Base-by-base conservation (phyloP, 441 rosid species). In the Omphalea diandra region DNA sequence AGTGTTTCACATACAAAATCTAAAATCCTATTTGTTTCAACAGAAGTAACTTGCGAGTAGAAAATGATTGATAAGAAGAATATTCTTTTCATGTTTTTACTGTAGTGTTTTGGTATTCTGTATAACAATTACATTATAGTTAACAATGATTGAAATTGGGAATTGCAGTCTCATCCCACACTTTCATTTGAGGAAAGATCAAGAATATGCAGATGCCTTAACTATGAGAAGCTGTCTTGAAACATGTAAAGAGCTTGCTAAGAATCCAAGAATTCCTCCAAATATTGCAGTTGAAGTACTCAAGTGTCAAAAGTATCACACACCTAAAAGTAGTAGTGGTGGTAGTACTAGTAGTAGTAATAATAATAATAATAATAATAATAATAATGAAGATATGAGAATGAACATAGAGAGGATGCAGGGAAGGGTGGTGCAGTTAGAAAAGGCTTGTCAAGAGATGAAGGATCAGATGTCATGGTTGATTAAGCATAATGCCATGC, bases 231-330 rank as follows among this genome's bases (percentile, higher is more conserved):
- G 72, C 82, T 91, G 86, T 64, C 55, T 91, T 10, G 93, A 83
- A 74, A 81, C 87, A 40, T 85, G 95, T 58, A 91, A 89, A 76
- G 87, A 91, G 47, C 83, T 91, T 27, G 93, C 93, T 1, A 89
- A 83, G 79, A 91, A 86, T 60, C 97, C 93, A 1, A 89, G 85
- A 76, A 87, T 89, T 70, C 90, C 97, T 20, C 97, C 97, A 56
- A 79, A 75, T 62, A 60, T 83, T 29, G 77, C 97, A 22, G 78
- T 91, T 38, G 76, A 87, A 69, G 95, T 95, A 63, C 91, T 91
- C 57, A 84, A 73, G 70, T 85, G 88, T 15, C 93, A 89, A 71
- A 77, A 72, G 26, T 60, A 80, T 43, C 69, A 76, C 52, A 32
- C 68, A 63, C 47, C n/a, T n/a, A n/a, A n/a, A n/a, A n/a, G n/a